Conservation (phyloP, 148 eudicot species). For the Pouteria glomerata region DNA sequence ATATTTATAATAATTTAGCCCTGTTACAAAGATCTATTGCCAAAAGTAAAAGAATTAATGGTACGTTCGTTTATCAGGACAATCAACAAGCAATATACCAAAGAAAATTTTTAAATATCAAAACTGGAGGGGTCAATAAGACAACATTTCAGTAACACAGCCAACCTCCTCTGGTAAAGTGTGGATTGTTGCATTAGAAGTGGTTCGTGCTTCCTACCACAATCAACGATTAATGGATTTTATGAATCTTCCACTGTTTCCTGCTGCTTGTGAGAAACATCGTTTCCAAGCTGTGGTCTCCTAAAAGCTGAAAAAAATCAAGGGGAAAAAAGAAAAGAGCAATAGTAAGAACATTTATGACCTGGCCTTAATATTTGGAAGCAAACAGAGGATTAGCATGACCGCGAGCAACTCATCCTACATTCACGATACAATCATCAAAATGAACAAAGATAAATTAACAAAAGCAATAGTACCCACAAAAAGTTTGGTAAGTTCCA, state of each 20-base stretch:
- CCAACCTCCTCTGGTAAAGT: not conserved
- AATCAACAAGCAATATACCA: not conserved
- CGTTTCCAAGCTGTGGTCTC: constrained; percentile 21
- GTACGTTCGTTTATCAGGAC: too few relatives aligned
- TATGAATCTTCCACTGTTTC: constrained; percentile 16
- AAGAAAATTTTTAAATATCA: not conserved
- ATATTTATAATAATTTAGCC: too few relatives aligned
- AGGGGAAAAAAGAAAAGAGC: not conserved
- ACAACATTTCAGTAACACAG: not conserved
- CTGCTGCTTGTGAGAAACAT: constrained; percentile 12
- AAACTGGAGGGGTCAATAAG: not conserved
- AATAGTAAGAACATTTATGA: not conserved
- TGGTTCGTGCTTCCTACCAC: not conserved
- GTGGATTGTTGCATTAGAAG: not conserved
- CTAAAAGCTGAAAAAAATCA: constrained; percentile 28
- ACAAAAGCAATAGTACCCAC: too few relatives aligned
- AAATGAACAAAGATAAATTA: too few relatives aligned
- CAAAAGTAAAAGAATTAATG: too few relatives aligned
- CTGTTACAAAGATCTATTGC: too few relatives aligned
- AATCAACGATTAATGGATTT: not conserved
- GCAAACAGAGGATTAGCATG: too few relatives aligned
- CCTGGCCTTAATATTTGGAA: too few relatives aligned
- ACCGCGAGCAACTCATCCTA: too few relatives aligned
- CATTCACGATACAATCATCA: too few relatives aligned
- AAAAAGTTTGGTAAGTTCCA: too few relatives aligned